phyloP scores from a whole-genome alignment of 768 basidiomycete genomes.

The Leccinum barrowsii region DNA sequence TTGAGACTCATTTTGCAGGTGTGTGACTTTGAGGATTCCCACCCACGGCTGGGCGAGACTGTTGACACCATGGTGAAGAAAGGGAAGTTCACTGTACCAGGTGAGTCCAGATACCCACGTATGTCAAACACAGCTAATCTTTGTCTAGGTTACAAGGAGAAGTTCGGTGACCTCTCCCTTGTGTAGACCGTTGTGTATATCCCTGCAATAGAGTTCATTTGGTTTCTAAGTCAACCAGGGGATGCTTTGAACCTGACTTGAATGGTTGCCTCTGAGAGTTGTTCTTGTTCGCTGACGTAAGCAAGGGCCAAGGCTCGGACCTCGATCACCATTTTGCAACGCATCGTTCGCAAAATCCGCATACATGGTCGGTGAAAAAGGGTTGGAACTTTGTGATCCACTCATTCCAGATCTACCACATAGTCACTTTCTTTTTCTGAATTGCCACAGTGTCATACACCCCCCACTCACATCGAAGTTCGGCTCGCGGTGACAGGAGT shows the following conservation, averaged over 20 bases:
- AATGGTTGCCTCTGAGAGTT: background rate
- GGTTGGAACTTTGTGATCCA: background rate
- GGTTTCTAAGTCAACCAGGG: background rate
- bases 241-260: background rate
- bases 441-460: background rate
- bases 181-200: conserved; percentile 53
- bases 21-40: conserved; percentile 86
- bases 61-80: conserved; percentile 96
- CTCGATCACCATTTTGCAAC: background rate
- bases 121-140: conserved; percentile 1
- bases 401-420: background rate
- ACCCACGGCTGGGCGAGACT: conserved; percentile 87
- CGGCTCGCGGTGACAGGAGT: background rate
- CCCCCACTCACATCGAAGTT: too few relatives aligned
- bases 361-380: background rate
- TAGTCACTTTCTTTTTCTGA: background rate
- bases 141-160: conserved; percentile 80
- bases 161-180: conserved; percentile 91
- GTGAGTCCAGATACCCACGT: conserved; percentile 35
- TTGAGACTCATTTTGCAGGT: conserved; percentile 44
- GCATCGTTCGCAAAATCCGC: background rate
- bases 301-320: background rate
- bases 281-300: conserved; percentile 21
- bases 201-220: conserved; percentile 19
- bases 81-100: conserved; percentile 98